Conservation (phyloP, 495 filamentous ascomycete genomes). For the Xylaria curta region DNA sequence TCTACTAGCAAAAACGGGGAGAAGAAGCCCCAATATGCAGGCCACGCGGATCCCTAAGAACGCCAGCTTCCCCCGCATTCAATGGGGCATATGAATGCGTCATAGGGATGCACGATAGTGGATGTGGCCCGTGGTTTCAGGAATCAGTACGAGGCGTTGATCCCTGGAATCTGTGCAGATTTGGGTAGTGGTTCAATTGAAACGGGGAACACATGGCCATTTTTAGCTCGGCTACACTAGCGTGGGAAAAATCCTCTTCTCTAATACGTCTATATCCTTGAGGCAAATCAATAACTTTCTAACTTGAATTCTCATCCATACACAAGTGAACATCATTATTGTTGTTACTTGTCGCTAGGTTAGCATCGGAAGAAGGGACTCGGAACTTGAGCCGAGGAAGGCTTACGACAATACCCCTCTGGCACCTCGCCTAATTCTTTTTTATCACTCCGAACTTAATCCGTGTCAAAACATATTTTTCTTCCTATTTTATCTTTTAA, state of each 20-base stretch:
- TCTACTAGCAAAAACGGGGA: not conserved
- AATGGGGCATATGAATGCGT: constrained; percentile 7
- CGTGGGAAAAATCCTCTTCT: constrained; percentile 9
- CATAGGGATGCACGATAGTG: constrained; percentile 4
- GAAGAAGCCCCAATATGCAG: not conserved
- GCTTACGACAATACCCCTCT: not conserved
- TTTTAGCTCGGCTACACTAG: constrained; percentile 1
- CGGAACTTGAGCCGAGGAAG: not conserved
- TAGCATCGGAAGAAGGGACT: not conserved
- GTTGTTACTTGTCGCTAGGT: not conserved
- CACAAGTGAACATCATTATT: not conserved
- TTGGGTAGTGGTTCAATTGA: constrained; percentile 10
- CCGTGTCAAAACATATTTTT: not conserved
- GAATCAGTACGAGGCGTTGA: not conserved
- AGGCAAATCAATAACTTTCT: not conserved
- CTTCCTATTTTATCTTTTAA: not conserved
- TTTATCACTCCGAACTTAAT: not conserved
- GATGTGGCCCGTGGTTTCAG: not conserved
- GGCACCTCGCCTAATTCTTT: not conserved
- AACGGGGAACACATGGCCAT: not conserved
- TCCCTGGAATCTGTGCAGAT: constrained; percentile 2
- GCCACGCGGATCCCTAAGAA: not conserved
- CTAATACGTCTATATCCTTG: not conserved
- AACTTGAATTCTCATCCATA: not conserved
- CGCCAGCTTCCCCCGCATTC: constrained; percentile 10